A percentile compares a stretch with the other conserved stretches of the same genome.
Conservation (phyloP, 768 basidiomycete genomes). For the Leccinum uliginosum region DNA sequence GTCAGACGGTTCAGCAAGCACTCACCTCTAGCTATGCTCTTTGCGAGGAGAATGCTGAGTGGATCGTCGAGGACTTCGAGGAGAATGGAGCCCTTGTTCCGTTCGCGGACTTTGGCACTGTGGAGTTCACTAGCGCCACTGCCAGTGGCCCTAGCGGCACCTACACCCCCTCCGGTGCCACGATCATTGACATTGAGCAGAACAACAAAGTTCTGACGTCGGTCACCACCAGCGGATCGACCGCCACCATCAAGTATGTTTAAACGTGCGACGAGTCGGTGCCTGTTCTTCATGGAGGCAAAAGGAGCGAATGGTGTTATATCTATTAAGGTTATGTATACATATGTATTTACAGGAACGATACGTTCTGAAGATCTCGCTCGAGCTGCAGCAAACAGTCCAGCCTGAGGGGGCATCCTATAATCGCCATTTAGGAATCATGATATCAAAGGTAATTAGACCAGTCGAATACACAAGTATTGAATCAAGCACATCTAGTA, state of each 20-base stretch:
- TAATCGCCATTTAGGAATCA: not conserved
- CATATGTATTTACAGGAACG: not conserved
- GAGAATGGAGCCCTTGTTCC: conserved; percentile 7
- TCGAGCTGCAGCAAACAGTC: not conserved
- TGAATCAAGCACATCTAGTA: not conserved
- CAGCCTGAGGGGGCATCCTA: not conserved
- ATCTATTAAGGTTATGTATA: not conserved
- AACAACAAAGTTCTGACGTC: conserved; percentile 8
- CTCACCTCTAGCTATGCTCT: conserved; percentile 11
- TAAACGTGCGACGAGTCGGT: not conserved
- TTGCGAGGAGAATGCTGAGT: conserved; percentile 19
- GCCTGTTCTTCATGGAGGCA: not conserved
- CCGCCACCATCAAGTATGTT: conserved; percentile 7
- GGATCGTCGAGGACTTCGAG: conserved; percentile 24
- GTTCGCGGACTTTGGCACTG: conserved; percentile 17
- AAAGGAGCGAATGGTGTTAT: not conserved
- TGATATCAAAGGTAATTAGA: not conserved
- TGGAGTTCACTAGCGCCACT: conserved; percentile 10
- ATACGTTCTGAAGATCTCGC: not conserved
- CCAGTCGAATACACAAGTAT: not conserved
- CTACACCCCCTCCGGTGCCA: conserved; percentile 14
- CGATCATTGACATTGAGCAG: conserved; percentile 13
- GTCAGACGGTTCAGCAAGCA: conserved; percentile 9
- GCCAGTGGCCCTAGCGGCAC: conserved; percentile 5
- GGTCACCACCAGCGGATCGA: conserved; percentile 2